Evolutionary conservation across 768 basidiomycete species (phyloP).

Genomic region (Amanita exitialis): DNA sequence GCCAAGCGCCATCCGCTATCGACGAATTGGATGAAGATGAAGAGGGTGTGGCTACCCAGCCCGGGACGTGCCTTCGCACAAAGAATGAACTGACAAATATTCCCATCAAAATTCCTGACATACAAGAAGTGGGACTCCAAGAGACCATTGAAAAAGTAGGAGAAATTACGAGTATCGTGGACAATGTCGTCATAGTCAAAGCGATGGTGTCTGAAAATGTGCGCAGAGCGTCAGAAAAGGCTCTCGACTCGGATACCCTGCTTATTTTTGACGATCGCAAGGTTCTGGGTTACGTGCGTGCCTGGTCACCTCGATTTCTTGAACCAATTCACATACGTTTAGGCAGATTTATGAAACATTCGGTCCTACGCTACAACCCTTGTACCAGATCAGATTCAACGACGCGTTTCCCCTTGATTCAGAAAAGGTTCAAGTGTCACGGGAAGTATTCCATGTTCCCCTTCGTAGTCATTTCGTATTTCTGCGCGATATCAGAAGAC

Average conservation of each 20-base stretch:
- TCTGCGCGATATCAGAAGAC: constrained; percentile 52
- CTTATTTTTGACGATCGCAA: constrained; percentile 84
- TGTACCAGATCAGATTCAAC: constrained; percentile 84
- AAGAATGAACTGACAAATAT: constrained; percentile 61
- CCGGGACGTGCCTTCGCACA: constrained; percentile 44
- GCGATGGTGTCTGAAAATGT: constrained; percentile 38
- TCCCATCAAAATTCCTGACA: constrained; percentile 50
- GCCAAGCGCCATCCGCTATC: constrained; percentile 9
- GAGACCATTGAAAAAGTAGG: constrained; percentile 70
- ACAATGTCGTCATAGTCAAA: constrained; percentile 62
- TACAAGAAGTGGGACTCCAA: constrained; percentile 50
- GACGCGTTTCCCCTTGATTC: constrained; percentile 50
- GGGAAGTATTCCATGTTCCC: constrained; percentile 77
- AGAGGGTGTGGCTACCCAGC: constrained; percentile 29
- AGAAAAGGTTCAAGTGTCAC: constrained; percentile 41
- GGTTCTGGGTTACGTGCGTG: constrained; percentile 83
- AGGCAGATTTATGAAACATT: constrained; percentile 88
- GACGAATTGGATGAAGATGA: constrained; percentile 48
- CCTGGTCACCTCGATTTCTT: background rate
- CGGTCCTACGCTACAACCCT: constrained; percentile 82
- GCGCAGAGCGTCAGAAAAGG: constrained; percentile 42
- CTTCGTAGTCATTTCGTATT: constrained; percentile 78
- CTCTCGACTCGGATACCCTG: constrained; percentile 83
- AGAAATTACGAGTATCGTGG: constrained; percentile 66
- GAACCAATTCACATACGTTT: constrained; percentile 10